Evolutionary conservation across 225 moss, liverwort and hornwort species (phyloP), one percentile per base, ranked within the genome.

Genomic region (Asterella californica): DNA sequence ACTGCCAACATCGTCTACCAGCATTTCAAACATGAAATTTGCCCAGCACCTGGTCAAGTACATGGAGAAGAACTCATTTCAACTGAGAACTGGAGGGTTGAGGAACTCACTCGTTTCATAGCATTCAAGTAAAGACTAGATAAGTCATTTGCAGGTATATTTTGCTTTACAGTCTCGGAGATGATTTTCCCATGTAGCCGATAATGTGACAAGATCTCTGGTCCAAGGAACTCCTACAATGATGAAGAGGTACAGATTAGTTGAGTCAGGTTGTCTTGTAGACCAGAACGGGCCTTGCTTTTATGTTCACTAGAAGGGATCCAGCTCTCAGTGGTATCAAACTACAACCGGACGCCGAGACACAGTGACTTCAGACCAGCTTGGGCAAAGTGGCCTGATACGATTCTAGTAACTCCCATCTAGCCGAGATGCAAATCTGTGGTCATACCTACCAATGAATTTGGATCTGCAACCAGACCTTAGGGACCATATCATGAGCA

Each of bases 221-320:
- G 99, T 83, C 99, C 99, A 83, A 99, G 93, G 82, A 90, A 92
- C 73, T 90, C 95, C 95, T 94, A 84, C 83, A 81, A 79, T 50
- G 37, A 37, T 15, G 12, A 32, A 53, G 32, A 17, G 2, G n/a
- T 0, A 53, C 49, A n/a, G 29, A 19, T 52, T 50, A 52, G 9
- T 21, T 61, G 5, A 61, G 12, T 6, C 10, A 6, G 27, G 9
- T 27, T 53, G 47, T 15, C 65, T 65, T 22, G 32, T 15, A 4
- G 48, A 46, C 15, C 65, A 12, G 46, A 71, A 47, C 24, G 14
- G 25, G 10, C 27, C 12, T 57, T 57, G 57, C 10, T 19, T 57
- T 57, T 18, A n/a, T 18, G 57, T 19, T 57, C 0, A 57, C 24
- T 2, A 19, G 17, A 57, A 57, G n/a, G 17, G 24, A 42, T 42